Evolutionary conservation across 1,284 basidiomycete genomes (phyloP), one percentile per base, ranked within the genome.

Genomic region (Ceratobasidium sp.): DNA sequence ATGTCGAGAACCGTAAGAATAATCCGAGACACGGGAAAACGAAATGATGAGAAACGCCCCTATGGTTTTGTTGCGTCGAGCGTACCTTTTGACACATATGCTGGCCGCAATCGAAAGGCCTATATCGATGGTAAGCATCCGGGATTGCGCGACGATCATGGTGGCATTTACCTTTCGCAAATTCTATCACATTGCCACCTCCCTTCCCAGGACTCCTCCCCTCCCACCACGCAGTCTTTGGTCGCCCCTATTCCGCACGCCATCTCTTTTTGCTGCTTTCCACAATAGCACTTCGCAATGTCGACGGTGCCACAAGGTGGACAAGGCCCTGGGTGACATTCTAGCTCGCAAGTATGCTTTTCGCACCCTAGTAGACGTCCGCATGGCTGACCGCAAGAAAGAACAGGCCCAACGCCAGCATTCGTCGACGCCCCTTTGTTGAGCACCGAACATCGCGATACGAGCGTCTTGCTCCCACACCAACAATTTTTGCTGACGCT

Each of bases 281-380:
- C 93, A 80, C 95, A 97, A 82, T 89, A 95, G 81, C 95, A 97
- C 41, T 80, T 84, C 11, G 86, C 86, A 0, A 78, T 76, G 74
- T 92, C 89, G 61, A 79, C 84, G 5, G 87, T 83, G 0, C 82
- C 77, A 81, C 95, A 96, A 0, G 86, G 84, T 6, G 81, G 81
- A 81, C 95, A 97, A 1, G 84, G 82, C 0, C 91, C 93, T 2
- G 87, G 85, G 80, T 97, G 95, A 79, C 95, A 97, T 0, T 83
- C 77, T 51, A 85, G 81, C 56, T 83, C 76, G 76, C 92, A 93
- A 0, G 74, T 59, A 79, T 96, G 94, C n/a, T 82, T 90, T 1
- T 89, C 89, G 78, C 94, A 96, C 0, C 78, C 79, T 7, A 94
- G 84, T 7, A 79, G 78, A 59, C 87, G 86, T 0, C 82, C 85